Base-by-base conservation (phyloP, 306 rosid species). In the Senna tora region DNA sequence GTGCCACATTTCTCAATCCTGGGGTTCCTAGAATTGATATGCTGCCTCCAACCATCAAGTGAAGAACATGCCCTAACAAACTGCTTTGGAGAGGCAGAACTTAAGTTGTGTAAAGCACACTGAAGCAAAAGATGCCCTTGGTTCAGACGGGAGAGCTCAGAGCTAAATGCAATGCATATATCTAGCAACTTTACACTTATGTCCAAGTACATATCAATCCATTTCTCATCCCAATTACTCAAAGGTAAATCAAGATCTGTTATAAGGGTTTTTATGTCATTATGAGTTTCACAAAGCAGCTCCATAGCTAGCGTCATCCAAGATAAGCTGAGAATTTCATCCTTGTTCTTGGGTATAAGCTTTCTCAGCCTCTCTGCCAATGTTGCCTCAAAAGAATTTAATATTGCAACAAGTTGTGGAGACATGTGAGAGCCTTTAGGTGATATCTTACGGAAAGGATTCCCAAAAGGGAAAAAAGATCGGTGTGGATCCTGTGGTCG, bases 201-300 rank as follows among this genome's bases (percentile, higher is more conserved):
- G 77, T 89, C 97, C 76, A 93, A 85, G 87, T 93, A 93, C 53
- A 86, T 87, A 67, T 93, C 97, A 70, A 91, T 81, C 98, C 98
- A 93, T 52, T 89, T 85, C 82, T 91, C 97, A 61, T 91, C 97
- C 98, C 98, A 93, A 50, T 86, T 85, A 65, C 63, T 66, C 7
- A 89, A 84, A 0, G 98, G 96, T 11, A 91, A 87, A 54, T 84
- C 92, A 38, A 93, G 91, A 34, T 84, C 86, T 38, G 75, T n/a
- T 68, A 89, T 76, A 58, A 93, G 88, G 25, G 73, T 57, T 80
- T 87, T 90, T 25, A 93, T 81, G 69, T 86, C 92, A 50, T 76
- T 83, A 46, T 87, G 91, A 46, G 92, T 84, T 71, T 87, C 92
- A 54, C 86, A 68, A 13, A 93, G 91, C 9, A 87, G 66, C 63